Evolutionary conservation across 2,329 filamentous ascomycete genomes (phyloP), one percentile per base, ranked within the genome.

Genomic region (Sclerotinia borealis): DNA sequence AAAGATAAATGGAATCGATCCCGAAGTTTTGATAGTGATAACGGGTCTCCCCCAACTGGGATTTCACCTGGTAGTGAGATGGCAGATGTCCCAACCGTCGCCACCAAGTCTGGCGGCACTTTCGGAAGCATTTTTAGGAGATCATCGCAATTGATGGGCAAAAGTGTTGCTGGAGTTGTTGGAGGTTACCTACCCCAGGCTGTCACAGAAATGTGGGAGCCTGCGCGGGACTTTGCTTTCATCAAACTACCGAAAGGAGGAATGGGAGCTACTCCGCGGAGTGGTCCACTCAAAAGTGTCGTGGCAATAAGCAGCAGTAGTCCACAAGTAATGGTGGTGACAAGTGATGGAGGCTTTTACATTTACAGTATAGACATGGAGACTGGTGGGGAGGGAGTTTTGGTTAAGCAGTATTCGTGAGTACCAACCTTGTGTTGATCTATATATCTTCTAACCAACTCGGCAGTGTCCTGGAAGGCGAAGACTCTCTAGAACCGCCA

Each of bases 131-230:
- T 99, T 77, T 83, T 99, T 37, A 86, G 95, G n/a, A 87, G 93
- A 31, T 97, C 95, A 5, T 98, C 93, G 5, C 93, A 98, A 74
- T 91, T 93, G 63, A 93, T 98, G 76, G 90, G 92, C 45, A 92
- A 90, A 66, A 90, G 89, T 29, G 89, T 99, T 64, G 93, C 91
- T 22, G 91, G 91, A 6, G 92, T 92, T 9, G 89, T 97, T 37
- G 93, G 93, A 5, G 92, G 91, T 0, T 99, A 99, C 74, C 80
- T 99, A 2, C 95, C 95, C 0, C 90, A 90, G 72, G 93, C 93
- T 1, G 92, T 99, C 5, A 93, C 93, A 1, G 93, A 98, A 77
- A 97, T 98, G 83, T 98, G 93, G 93, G 95, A 99, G 72, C 95
- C 95, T 0, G 81, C 89, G 65, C 85, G 95, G 61, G 95, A 99